Evolutionary conservation across 129 eudicot species (phyloP).

Genomic region (Silybum marianum): DNA sequence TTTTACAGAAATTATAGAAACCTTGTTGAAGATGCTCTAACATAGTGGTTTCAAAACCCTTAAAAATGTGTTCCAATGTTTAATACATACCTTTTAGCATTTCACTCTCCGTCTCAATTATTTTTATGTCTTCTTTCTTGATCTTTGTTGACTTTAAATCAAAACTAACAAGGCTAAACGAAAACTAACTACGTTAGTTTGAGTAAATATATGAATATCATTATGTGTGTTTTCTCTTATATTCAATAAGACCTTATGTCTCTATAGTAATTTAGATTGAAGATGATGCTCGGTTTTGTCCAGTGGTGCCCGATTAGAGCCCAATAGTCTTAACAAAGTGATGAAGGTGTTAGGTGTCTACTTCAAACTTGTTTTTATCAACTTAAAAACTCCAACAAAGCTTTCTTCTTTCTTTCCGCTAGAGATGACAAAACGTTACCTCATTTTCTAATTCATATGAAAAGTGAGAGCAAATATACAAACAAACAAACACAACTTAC

Average conservation of each 20-base stretch:
- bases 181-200: neutral
- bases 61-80: neutral
- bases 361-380: neutral
- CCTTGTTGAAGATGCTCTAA: too few relatives aligned
- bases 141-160: neutral
- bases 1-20: too few relatives aligned
- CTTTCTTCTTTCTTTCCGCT: too few relatives aligned
- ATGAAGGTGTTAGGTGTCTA: too few relatives aligned
- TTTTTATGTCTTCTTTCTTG: neutral
- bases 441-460: too few relatives aligned
- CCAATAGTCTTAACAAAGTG: neutral
- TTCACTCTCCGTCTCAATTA: neutral
- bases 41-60: neutral
- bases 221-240: too few relatives aligned
- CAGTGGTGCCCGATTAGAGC: neutral
- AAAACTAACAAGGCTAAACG: neutral
- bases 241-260: neutral
- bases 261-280: neutral
- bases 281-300: neutral
- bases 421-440: too few relatives aligned
- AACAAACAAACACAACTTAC: too few relatives aligned
- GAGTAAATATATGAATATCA: neutral
- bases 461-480: too few relatives aligned
- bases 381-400: too few relatives aligned
- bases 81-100: neutral